These are phyloP conservation scores for Pichia manshurica DNA, from an alignment of 805 yeast species.

Conservation along the genomic window DNA sequence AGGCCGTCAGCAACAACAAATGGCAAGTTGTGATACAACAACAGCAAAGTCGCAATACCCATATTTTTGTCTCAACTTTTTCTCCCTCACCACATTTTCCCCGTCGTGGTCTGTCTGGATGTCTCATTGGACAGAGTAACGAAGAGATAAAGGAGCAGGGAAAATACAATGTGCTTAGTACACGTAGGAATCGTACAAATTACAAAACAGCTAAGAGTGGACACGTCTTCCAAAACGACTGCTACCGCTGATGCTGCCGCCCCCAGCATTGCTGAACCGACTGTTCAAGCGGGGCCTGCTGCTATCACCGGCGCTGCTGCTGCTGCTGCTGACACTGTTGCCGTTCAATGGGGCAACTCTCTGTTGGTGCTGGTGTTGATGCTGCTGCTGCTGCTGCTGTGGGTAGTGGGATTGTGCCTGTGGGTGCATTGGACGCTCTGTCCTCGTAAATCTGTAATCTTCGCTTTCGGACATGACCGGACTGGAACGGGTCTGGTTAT, in stretches of 20 bases:
- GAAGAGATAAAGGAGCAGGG: too few species aligned
- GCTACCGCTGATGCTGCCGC: neutral
- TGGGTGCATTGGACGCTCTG: neutral
- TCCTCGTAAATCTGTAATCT: neutral
- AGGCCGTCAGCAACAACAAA: neutral
- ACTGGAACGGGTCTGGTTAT: neutral
- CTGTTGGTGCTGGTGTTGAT: neutral
- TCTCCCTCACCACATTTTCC: neutral
- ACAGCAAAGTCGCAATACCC: neutral
- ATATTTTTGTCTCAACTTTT: neutral
- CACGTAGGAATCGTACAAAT: too few species aligned
- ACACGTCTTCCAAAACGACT: constrained; percentile 3
- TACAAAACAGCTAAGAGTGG: neutral
- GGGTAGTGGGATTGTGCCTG: neutral
- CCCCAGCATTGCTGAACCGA: constrained; percentile 1
- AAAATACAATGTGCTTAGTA: too few species aligned
- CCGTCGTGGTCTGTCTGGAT: too few species aligned
- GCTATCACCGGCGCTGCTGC: neutral
- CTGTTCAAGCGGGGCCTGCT: neutral
- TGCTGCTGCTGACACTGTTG: neutral
- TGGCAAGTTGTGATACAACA: constrained; percentile 1
- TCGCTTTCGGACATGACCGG: neutral
- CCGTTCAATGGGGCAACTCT: neutral
- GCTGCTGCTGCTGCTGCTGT: neutral
- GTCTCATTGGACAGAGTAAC: too few species aligned